Base-by-base conservation (phyloP, 768 basidiomycete genomes). In the Leucogyrophana mollusca region DNA sequence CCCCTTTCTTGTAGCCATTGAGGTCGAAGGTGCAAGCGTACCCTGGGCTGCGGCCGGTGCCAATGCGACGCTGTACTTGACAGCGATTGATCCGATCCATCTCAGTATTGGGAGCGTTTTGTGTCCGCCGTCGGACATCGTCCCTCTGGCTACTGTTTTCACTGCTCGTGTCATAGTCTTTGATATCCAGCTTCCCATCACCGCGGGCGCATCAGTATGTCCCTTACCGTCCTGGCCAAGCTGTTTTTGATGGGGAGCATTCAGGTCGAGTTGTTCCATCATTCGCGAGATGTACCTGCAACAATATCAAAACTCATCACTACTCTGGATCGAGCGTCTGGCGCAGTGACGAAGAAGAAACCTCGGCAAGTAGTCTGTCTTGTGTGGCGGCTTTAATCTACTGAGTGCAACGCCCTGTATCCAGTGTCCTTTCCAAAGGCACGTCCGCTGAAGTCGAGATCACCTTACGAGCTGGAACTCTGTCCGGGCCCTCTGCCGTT, bases 241-340 rank as follows among this genome's bases (percentile, higher is more conserved):
- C 34, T 4, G 9, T 20, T 24, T 21, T 39, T 35, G 3, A 34
- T 23, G 33, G 47, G 20, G 27, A 47, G 18, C 34, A 18, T 44
- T 27, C 9, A 90, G 91, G 77, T 98, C 36, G 96, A 99, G 62
- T 70, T 99, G 9, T 98, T 92, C 69, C 91, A 96, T 59, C 94
- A 99, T 59, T 94, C 93, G 1, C 78, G 82, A 34, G 92, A 98
- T 61, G 82, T 95, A 2, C 93, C 96, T 8, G 95, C 93, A 1
- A 90, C 86, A 9, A 79, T 96, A 43, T 80, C 83, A 4, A 91
- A 86, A 55, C 73, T 98, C 22, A 64, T 89, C n/a, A 76, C 86
- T 1, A 84, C 79, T 1, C 65, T 94, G 9, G 95, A 98, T 58
- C 80, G 91, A 44, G 67, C 82, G 1, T 81, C 82, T 2, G 94